Conservation (phyloP, 2,329 filamentous ascomycete genomes). For the Ascochyta clinopodiicola region DNA sequence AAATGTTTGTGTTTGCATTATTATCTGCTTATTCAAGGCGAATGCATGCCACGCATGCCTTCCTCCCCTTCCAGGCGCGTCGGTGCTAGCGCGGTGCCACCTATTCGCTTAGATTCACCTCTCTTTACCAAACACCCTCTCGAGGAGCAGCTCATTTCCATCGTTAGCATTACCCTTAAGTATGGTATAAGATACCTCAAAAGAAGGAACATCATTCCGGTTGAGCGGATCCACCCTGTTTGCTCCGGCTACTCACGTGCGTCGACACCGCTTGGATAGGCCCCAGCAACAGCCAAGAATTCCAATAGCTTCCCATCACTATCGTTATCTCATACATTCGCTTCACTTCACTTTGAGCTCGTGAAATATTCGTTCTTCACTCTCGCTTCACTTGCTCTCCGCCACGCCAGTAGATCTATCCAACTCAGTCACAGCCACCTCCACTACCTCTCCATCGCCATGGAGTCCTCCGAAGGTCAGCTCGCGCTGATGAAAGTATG, state of each 20-base stretch:
- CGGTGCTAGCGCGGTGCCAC: conserved; percentile 11
- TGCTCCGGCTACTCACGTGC: not conserved
- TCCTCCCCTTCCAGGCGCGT: not conserved
- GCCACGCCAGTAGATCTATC: not conserved
- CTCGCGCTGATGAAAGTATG: conserved; percentile 19
- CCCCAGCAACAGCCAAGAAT: not conserved
- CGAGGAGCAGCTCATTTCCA: not conserved
- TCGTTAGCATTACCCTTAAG: not conserved
- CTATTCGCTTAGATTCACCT: conserved; percentile 4
- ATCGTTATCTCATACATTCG: conserved; percentile 1
- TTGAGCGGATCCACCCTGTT: conserved; percentile 3
- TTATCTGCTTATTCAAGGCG: not conserved
- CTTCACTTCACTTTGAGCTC: not conserved
- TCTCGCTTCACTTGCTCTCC: not conserved
- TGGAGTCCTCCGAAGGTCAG: conserved; percentile 17
- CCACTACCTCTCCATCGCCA: not conserved
- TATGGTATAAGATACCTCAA: not conserved
- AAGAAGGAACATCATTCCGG: not conserved
- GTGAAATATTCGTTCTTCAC: not conserved
- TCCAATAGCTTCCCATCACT: not conserved
- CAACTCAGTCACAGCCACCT: not conserved
- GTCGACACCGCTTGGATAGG: not conserved
- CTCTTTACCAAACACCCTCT: not conserved
- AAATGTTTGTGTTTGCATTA: not conserved
- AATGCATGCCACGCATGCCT: conserved; percentile 2